Conservation (phyloP, 306 rosid species). For the Medicago ruthenica region DNA sequence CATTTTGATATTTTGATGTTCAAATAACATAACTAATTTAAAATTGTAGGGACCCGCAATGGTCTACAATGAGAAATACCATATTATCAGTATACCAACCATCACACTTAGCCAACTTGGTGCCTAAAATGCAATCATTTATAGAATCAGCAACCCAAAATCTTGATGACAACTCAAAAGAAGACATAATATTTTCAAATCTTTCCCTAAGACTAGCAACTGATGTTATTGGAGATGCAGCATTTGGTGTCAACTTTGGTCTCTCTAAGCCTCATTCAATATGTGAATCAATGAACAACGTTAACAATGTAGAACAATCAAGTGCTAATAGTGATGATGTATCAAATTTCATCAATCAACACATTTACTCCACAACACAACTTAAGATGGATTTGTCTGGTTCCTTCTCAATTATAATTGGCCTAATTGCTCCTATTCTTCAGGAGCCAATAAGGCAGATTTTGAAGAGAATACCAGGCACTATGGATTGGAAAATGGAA, state of each 20-base stretch:
- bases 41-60: constrained; percentile 58
- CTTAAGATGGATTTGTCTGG: constrained; percentile 95
- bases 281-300: constrained; percentile 44
- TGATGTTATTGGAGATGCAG: constrained; percentile 89
- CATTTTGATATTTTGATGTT: not conserved
- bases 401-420: constrained; percentile 88
- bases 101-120: constrained; percentile 72
- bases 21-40: not conserved
- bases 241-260: constrained; percentile 91
- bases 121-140: constrained; percentile 83
- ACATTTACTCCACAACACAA: constrained; percentile 87
- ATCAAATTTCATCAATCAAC: constrained; percentile 79
- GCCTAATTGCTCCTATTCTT: constrained; percentile 75
- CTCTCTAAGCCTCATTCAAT: constrained; percentile 62
- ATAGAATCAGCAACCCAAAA: constrained; percentile 75
- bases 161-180: constrained; percentile 55
- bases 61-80: constrained; percentile 88
- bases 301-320: constrained; percentile 4
- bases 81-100: constrained; percentile 85
- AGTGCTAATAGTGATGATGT: constrained; percentile 50
- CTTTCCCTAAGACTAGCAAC: constrained; percentile 80
- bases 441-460: constrained; percentile 88
- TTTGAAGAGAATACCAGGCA: constrained; percentile 75
- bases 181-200: constrained; percentile 75
- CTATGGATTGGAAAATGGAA: constrained; percentile 89